These are phyloP conservation scores for Pleurotus giganteus DNA, from an alignment of 768 basidiomycete species.

Conservation along the genomic window DNA sequence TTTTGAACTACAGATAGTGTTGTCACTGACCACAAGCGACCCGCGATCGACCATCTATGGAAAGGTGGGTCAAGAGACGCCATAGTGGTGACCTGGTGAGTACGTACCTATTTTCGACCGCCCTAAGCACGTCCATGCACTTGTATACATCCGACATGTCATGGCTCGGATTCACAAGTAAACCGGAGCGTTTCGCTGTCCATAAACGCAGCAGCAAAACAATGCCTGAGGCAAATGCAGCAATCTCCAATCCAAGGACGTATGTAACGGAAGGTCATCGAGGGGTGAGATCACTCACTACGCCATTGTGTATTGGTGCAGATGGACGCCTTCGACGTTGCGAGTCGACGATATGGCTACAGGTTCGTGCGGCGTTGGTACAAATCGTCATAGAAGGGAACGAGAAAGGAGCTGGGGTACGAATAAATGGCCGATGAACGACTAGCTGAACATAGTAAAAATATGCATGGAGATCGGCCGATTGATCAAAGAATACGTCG, in stretches of 20 bases:
- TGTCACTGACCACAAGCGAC: slow-evolving; percentile 33
- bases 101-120: slow-evolving; percentile 36
- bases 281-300: slow-evolving; percentile 7
- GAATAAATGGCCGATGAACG: slow-evolving; percentile 76
- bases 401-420: slow-evolving; percentile 41
- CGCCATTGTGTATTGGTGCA: slow-evolving; percentile 25
- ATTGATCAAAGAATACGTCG: slow-evolving; percentile 53
- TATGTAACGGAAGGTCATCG: neutral
- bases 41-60: slow-evolving; percentile 39
- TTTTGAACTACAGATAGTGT: neutral
- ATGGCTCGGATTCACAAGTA: slow-evolving; percentile 40
- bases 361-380: slow-evolving; percentile 78
- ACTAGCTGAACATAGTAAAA: slow-evolving; percentile 68
- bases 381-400: slow-evolving; percentile 75
- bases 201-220: slow-evolving; percentile 67
- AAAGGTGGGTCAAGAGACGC: neutral
- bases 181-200: slow-evolving; percentile 51
- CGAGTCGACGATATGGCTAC: slow-evolving; percentile 73
- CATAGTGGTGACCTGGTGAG: neutral
- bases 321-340: slow-evolving; percentile 37
- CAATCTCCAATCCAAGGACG: slow-evolving; percentile 21
- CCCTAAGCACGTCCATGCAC: slow-evolving; percentile 51
- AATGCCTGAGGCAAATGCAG: slow-evolving; percentile 40
- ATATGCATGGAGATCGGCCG: slow-evolving; percentile 47
- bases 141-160: slow-evolving; percentile 61